phyloP scores from a whole-genome alignment of 1,139 yeast genomes.

The Arxiozyma slooffiae region DNA sequence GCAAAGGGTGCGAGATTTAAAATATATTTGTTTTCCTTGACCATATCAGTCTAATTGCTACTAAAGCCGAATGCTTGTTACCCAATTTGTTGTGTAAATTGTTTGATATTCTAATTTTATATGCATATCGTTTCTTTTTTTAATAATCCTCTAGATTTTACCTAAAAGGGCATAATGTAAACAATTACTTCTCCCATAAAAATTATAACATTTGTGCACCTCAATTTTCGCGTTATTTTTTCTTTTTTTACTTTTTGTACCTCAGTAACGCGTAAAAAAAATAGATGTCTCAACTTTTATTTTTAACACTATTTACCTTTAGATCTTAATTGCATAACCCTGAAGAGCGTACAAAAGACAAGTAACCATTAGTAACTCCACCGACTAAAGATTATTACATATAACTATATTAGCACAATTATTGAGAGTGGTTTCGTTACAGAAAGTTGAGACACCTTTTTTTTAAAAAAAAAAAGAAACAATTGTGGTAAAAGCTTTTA shows the following conservation, averaged over 20 bases:
- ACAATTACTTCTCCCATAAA: background rate
- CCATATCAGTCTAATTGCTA: background rate
- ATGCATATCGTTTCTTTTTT: background rate
- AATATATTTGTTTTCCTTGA: too few relatives aligned
- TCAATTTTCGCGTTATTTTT: constrained; percentile 1
- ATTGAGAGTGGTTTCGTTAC: background rate
- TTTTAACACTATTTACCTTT: background rate
- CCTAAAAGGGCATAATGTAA: background rate
- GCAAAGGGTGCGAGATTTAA: too few relatives aligned
- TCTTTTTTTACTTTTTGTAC: background rate
- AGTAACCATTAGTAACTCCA: background rate
- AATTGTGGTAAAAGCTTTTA: background rate
- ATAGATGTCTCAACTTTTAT: background rate
- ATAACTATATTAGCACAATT: background rate
- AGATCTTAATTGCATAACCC: background rate
- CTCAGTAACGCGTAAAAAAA: constrained; percentile 1
- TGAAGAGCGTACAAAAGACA: background rate
- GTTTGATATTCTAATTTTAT: too few relatives aligned
- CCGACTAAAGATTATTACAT: too few relatives aligned
- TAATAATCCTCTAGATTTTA: background rate
- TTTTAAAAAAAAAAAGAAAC: background rate
- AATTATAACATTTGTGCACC: background rate
- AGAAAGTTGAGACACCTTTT: background rate
- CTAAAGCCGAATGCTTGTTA: too few relatives aligned
- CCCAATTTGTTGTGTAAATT: too few relatives aligned